Evolutionary conservation across 1,284 basidiomycete genomes (phyloP), one percentile per base, ranked within the genome.

Genomic region (Xerocomus nothofagi): DNA sequence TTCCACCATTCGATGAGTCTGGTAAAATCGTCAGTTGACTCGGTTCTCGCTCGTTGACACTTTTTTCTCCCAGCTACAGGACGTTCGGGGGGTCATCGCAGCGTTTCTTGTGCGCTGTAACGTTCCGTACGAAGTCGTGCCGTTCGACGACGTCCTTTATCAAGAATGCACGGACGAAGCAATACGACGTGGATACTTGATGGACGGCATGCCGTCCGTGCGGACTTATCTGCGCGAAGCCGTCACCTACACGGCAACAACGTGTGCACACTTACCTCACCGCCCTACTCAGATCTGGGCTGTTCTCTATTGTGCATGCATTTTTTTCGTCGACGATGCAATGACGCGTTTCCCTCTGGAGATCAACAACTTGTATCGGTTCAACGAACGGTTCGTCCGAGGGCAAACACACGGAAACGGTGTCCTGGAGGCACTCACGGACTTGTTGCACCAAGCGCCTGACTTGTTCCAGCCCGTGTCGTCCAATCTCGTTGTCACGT

Each of bases 291-390:
- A 49, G n/a, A 50, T 61, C 14, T 57, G 60, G 51, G 56, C 63
- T 23, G 54, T 56, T 1, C 51, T 68, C 10, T 66, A 55, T 31
- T 58, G 57, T 9, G 54, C 65, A 3, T 60, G 55, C 38, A 21
- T 49, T 9, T 44, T 60, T 15, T 68, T 57, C 37, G 37, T 65
- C 27, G 67, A 67, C 42, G 67, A 70, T 42, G 43, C 52, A 20
- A 49, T 50, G 30, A 14, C 5, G 3, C 5, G 8, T 9, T 42
- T 26, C 32, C 44, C 55, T 6, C 17, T 50, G 15, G 53, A 64
- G 36, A 38, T 57, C 23, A 47, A 44, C 5, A 23, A 46, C 9
- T 50, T 64, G 15, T 47, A 53, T 37, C 27, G 31, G 24, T 69
- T 68, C 55, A 60, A 63, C 31, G 39, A 55, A 20, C 54, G 61